phyloP scores from a whole-genome alignment of 2,329 filamentous ascomycete species.

The Stemphylium lycopersici region DNA sequence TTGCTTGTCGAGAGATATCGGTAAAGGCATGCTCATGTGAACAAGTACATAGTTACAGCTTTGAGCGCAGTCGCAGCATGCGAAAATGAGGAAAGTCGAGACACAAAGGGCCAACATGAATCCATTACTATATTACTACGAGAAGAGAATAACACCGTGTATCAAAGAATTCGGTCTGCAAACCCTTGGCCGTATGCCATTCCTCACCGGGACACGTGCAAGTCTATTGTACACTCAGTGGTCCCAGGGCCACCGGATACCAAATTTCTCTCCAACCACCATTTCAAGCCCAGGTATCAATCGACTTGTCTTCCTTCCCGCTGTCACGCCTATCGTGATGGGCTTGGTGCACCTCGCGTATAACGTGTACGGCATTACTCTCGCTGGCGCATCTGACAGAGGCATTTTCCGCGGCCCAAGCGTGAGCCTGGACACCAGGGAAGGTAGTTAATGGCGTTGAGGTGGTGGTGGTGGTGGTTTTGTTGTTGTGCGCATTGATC shows the following conservation, averaged over 20 bases:
- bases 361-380: constrained; percentile 29
- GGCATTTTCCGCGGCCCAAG: constrained; percentile 30
- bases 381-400: constrained; percentile 5
- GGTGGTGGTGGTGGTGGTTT: constrained; percentile 10
- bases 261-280: too few species aligned
- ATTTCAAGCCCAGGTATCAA: background rate
- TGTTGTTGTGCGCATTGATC: background rate
- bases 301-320: constrained; percentile 13
- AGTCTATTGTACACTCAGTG: too few species aligned
- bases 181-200: too few species aligned
- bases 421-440: constrained; percentile 25
- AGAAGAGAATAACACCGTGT: background rate
- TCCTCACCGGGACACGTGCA: too few species aligned
- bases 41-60: too few species aligned
- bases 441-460: background rate
- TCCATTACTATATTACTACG: background rate
- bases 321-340: constrained; percentile 10
- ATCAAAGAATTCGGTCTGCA: too few species aligned
- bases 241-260: too few species aligned
- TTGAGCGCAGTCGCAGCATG: too few species aligned
- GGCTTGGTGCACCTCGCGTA: constrained; percentile 33
- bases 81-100: too few species aligned
- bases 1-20: too few species aligned
- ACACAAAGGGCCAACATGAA: too few species aligned
- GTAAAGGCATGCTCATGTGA: too few species aligned